Evolutionary conservation across 2,329 filamentous ascomycete species (phyloP).

Genomic region (Aspergillus bombycis): DNA sequence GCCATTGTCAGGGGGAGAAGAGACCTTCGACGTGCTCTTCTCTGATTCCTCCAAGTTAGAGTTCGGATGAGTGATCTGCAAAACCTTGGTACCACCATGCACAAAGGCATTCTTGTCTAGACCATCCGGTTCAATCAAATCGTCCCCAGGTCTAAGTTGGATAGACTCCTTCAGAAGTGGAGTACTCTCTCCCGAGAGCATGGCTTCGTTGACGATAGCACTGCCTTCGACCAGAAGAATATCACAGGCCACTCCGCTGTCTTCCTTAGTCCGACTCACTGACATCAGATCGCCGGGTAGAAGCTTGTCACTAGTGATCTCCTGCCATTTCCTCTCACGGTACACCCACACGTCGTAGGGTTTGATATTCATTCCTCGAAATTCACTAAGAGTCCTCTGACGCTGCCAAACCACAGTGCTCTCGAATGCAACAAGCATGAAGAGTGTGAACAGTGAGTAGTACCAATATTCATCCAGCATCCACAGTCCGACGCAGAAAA

Average conservation of each 20-base stretch:
- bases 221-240: conserved; percentile 94
- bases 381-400: conserved; percentile 92
- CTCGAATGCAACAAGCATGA: conserved; percentile 97
- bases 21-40: conserved; percentile 74
- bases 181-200: conserved; percentile 98
- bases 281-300: conserved; percentile 93
- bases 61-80: conserved; percentile 90
- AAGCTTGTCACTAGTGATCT: conserved; percentile 87
- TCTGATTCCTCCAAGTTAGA: conserved; percentile 66
- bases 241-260: conserved; percentile 94
- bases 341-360: conserved; percentile 94
- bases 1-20: conserved; percentile 85
- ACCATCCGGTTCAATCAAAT: conserved; percentile 80
- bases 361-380: conserved; percentile 99
- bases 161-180: conserved; percentile 95
- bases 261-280: conserved; percentile 91
- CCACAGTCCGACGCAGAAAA: conserved; percentile 98
- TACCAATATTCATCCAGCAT: conserved; percentile 99
- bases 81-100: conserved; percentile 95
- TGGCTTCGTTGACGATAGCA: conserved; percentile 97
- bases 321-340: conserved; percentile 82
- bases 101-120: conserved; percentile 96
- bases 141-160: conserved; percentile 82
- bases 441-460: conserved; percentile 97
- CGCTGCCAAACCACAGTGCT: conserved; percentile 99